Base-by-base conservation (phyloP, 257 asterid genomes). In the Verbascum thapsus region DNA sequence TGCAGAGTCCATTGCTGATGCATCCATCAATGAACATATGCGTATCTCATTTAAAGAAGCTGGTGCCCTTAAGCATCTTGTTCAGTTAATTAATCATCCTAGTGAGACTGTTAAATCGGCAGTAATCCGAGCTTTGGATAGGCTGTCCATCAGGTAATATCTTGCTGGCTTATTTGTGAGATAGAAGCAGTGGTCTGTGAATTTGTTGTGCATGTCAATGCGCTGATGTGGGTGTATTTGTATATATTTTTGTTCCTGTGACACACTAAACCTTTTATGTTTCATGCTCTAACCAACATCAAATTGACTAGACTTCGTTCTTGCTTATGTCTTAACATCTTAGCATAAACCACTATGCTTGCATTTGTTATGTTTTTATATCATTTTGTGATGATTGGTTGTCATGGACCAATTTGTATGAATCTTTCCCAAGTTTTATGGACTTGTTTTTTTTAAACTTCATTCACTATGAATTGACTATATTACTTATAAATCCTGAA, bases 1-100 rank as follows among this genome's bases (percentile, higher is more conserved):
- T 62, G 94, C 98, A 18, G 84, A 70, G 60, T 71, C 88, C 4
- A 82, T 91, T 74, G 95, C 95, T 50, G 95, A 82, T 76, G 85
- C 85, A 49, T 85, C 88, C 34, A 67, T 88, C 68, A 88, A 81
- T 7, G 95, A 88, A 66, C 83, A 73, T 48, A 84, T 91, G 90
- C 89, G 90, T 17, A 32, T 71, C 48, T 81, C 88, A 6, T 88
- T 88, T 77, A 79, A 59, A 79, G 95, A 77, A 81, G 90, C 95
- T 15, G 96, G 98, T 52, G 96, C 90, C 16, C 45, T 88, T 45
- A 84, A 75, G 59, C 77, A 34, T 74, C 94, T 91, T 37, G 80
- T 80, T 68, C 83, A 71, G 85, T 75, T 88, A 54, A 68, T 82
- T 68, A 67, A 72, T 74, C 90, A 91, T 76, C 85, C 78, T 16